Percentiles rank a stretch among this genome's conserved stretches.
phyloP scores from a whole-genome alignment of 73 alveolate species.

The Paramecium sexaurelia region DNA sequence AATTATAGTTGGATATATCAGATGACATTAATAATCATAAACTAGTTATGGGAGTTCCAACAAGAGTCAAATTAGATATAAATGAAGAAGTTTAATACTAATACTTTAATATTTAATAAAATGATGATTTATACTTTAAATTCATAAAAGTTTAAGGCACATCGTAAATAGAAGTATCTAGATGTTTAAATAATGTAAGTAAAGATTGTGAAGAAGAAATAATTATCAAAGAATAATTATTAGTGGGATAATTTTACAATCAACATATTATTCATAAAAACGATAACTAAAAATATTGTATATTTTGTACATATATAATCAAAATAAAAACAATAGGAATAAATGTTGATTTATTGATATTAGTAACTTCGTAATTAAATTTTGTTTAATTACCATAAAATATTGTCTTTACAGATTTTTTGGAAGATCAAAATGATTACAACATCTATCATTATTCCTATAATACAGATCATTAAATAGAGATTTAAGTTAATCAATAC shows the following conservation, averaged over 20 bases:
- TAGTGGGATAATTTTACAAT: neutral
- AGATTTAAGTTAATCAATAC: neutral
- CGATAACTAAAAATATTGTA: neutral
- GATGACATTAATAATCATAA: neutral
- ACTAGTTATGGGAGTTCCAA: neutral
- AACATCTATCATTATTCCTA: constrained; percentile 21
- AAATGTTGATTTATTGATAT: neutral
- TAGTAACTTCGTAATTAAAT: neutral
- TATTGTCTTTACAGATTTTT: constrained; percentile 9
- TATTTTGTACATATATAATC: neutral
- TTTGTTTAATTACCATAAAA: constrained; percentile 6
- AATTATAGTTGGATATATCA: neutral
- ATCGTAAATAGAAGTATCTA: neutral
- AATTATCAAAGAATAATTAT: neutral
- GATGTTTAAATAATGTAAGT: neutral
- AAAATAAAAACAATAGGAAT: neutral
- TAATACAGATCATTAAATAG: constrained; percentile 30
- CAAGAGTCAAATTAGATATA: constrained; percentile 2
- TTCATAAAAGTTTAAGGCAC: neutral
- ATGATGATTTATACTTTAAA: constrained; percentile 21
- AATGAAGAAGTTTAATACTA: neutral
- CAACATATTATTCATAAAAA: neutral
- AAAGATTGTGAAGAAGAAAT: neutral
- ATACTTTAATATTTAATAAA: neutral
- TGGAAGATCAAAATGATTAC: neutral